A percentile compares a stretch with the other conserved stretches of the same genome.
Evolutionary conservation across 169 alveolate genomes (phyloP).

Genomic region (Cystoisospora suis): DNA sequence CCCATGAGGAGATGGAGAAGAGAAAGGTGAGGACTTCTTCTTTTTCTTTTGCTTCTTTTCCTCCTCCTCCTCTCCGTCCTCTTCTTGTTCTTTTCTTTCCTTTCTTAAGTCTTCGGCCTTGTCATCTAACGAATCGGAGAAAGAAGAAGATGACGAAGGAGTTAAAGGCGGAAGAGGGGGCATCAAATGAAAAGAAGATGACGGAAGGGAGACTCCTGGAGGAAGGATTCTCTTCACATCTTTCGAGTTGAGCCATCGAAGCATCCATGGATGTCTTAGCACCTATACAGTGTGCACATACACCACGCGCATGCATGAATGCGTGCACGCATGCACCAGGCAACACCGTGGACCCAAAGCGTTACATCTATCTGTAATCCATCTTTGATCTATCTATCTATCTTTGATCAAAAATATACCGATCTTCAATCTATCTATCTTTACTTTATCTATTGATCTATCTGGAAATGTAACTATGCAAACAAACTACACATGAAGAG

Average conservation of each 20-base stretch:
- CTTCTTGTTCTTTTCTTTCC: not conserved
- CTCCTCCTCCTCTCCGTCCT: not conserved
- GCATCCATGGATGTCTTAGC: conserved; percentile 42
- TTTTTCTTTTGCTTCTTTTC: not conserved
- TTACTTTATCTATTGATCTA: no score
- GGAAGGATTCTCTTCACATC: not conserved
- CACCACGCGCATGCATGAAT: no score
- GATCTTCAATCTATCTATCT: no score
- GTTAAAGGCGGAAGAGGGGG: conserved; percentile 40
- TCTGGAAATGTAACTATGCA: no score
- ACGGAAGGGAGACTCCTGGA: not conserved
- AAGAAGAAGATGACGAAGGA: not conserved
- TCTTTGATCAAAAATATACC: no score
- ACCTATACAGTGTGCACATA: no score
- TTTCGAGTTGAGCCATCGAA: conserved; percentile 28
- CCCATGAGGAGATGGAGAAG: no score
- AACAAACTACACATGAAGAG: no score
- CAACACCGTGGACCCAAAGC: no score
- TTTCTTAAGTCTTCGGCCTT: not conserved
- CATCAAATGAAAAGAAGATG: conserved; percentile 21
- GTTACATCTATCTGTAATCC: no score
- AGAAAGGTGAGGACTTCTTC: not conserved
- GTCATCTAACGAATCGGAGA: not conserved
- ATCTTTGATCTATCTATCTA: no score
- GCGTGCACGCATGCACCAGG: no score